Evolutionary conservation across 1,139 yeast species (phyloP), one percentile per base, ranked within the genome.

Genomic region (Chernovozyma sophiae-reginae): DNA sequence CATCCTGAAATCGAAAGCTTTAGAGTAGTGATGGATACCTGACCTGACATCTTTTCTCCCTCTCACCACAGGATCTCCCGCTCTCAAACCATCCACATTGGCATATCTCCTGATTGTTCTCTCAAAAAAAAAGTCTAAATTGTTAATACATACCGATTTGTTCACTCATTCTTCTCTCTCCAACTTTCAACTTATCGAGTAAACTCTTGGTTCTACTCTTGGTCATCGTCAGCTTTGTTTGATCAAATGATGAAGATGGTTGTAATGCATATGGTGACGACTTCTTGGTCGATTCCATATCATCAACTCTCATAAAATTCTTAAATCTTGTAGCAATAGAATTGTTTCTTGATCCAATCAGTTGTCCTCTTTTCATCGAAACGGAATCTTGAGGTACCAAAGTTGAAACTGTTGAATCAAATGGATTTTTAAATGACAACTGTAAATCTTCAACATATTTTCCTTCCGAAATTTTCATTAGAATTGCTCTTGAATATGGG

Each of bases 111-210:
- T n/a, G n/a, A n/a, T n/a, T n/a, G n/a, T n/a, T n/a, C n/a, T n/a
- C n/a, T n/a, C n/a, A n/a, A 23, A n/a, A 23, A 23, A 23, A n/a
- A n/a, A 23, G 25, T 11, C 12, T 23, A 11, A n/a, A 23, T n/a
- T 11, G n/a, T 23, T 23, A 24, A 59, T 66, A 68, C 74, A 48
- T 68, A 68, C 74, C 68, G 29, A 64, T 52, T 41, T 56, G 56
- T 36, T 60, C 64, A 35, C 62, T 58, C 38, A 46, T 45, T 45
- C 65, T 48, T 38, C 65, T 44, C 17, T 44, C 46, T 14, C 33
- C 39, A 36, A 36, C 40, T 26, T 45, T 49, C 20, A 47, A 37
- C 36, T 47, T 53, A 32, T 34, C 35, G 16, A 40, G 34, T 32
- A 46, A 35, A 16, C 46, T 35, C 36, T 45, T 49, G 36, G 43